phyloP scores from a whole-genome alignment of 371 early-diverging fungal genomes.

The Dinochytrium kinnereticum region DNA sequence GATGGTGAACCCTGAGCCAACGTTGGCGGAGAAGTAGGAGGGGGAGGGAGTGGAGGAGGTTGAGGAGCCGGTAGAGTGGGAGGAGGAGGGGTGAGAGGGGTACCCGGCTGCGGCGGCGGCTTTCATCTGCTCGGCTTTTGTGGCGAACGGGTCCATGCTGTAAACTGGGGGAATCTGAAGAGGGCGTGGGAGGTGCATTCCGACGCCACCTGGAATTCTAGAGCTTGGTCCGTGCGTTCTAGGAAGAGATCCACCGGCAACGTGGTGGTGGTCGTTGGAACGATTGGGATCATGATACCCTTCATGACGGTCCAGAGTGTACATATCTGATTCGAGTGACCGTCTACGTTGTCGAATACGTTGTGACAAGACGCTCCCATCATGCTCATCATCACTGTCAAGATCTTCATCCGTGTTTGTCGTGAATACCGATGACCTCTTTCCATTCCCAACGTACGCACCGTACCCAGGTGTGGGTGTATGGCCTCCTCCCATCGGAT shows the following conservation, averaged over 20 bases:
- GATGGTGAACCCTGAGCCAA: not conserved
- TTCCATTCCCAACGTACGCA: no score
- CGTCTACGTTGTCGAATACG: not conserved
- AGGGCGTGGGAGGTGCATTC: slow-evolving; percentile 5
- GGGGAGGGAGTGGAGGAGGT: not conserved
- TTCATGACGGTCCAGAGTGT: slow-evolving; percentile 15
- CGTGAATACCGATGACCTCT: not conserved
- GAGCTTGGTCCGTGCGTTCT: not conserved
- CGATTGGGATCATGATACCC: not conserved
- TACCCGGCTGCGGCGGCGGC: not conserved
- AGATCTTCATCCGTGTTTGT: not conserved
- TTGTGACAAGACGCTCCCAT: not conserved
- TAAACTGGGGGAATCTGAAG: not conserved
- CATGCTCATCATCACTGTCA: slow-evolving; percentile 1
- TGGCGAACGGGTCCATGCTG: slow-evolving; percentile 15
- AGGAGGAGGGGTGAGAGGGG: slow-evolving; percentile 16
- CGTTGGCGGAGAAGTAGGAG: slow-evolving; percentile 6
- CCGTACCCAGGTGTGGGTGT: no score
- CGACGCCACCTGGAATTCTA: not conserved
- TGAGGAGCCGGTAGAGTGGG: slow-evolving; percentile 3
- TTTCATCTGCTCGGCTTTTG: not conserved
- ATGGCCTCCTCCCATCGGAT: no score
- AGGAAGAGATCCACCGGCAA: no score
- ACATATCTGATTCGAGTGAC: slow-evolving; percentile 15
- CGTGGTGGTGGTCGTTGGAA: not conserved